Evolutionary conservation across 2,329 filamentous ascomycete species (phyloP).

Genomic region (Xylaria sp.): DNA sequence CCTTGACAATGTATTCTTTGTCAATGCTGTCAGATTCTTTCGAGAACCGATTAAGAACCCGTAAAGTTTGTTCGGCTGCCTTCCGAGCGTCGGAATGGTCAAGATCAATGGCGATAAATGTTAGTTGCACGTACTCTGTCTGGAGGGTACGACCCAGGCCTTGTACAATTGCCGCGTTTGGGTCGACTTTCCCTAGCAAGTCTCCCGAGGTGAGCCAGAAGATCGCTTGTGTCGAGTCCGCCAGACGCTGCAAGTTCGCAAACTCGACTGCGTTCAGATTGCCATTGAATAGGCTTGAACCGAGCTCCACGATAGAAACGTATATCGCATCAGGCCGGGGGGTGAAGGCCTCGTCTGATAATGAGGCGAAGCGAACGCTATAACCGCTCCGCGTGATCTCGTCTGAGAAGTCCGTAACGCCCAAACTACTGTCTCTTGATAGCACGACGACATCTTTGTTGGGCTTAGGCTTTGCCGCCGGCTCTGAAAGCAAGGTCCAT

Average conservation of each 20-base stretch:
- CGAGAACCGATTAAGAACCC: constrained; percentile 18
- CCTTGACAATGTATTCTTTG: constrained; percentile 36
- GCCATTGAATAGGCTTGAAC: constrained; percentile 33
- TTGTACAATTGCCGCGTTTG: constrained; percentile 31
- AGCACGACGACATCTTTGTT: constrained; percentile 28
- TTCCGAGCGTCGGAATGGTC: constrained; percentile 17
- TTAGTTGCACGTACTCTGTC: constrained; percentile 29
- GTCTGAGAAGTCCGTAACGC: constrained; percentile 23
- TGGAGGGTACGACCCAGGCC: constrained; percentile 31
- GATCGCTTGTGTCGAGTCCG: constrained; percentile 28
- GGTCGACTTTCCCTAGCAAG: constrained; percentile 28
- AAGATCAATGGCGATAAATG: constrained; percentile 29
- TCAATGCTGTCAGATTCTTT: constrained; percentile 30
- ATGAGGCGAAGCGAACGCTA: constrained; percentile 21
- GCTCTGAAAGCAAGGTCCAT: constrained; percentile 31
- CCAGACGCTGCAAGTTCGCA: constrained; percentile 25
- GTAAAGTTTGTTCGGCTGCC: constrained; percentile 14
- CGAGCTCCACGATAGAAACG: constrained; percentile 34
- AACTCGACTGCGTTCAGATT: constrained; percentile 31
- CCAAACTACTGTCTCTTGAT: constrained; percentile 26
- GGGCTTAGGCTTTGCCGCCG: constrained; percentile 17
- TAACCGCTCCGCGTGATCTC: constrained; percentile 28
- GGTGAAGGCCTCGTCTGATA: constrained; percentile 30
- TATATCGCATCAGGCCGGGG: constrained; percentile 30
- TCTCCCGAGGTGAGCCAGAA: constrained; percentile 36